Base-by-base conservation (phyloP, 192 early-diverging fungal species). In the Fimicolochytrium jonesii region DNA sequence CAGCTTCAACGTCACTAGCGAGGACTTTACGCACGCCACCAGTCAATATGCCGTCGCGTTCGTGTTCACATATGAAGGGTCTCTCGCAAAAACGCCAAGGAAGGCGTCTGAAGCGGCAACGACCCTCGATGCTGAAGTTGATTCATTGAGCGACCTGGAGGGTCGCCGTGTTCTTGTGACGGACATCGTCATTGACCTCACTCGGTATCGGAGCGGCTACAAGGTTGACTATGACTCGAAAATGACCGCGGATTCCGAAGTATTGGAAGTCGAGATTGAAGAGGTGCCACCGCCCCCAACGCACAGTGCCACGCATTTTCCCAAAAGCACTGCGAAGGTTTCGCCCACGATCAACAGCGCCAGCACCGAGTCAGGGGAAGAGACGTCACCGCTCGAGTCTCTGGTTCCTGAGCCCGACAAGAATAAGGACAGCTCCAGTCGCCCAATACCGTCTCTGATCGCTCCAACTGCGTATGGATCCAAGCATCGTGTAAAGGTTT, bases 211-310 rank as follows among this genome's bases (percentile, higher is more conserved):
- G 35, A 18, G 9, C 30, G 64, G 64, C 5, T 66, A 66, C 35
- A 22, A 56, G 36, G 45, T 66, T 15, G 20, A 62, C 35, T 10
- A 1, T 22, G 15, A 20, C 25, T 26, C 32, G 61, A 0, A 28
- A n/a, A 3, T 23, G 45, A n/a, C 35, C 37, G 23, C 25, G 5
- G 48, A 50, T 28, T 20, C 25, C 20, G 25, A 15, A 26, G 34
- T 41, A 2, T 28, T 66, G 39, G 18, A 36, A 32, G 23, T 66
- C 17, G 54, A 66, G 26, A 33, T 66, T 25, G 54, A 36, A 11
- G 64, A 66, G 35, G 33, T 66, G 28, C 54, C 50, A 9, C 64
- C 64, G n/a, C 54, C 54, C 28, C 55, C 64, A n/a, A 66, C 64
- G 1, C 64, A 66, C 42, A 47, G 34, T 36, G 35, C 63, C 23